A percentile compares a stretch with the other conserved stretches of the same genome.
phyloP scores from a whole-genome alignment of 371 early-diverging fungal species.

The Haplosporangium sp. region DNA sequence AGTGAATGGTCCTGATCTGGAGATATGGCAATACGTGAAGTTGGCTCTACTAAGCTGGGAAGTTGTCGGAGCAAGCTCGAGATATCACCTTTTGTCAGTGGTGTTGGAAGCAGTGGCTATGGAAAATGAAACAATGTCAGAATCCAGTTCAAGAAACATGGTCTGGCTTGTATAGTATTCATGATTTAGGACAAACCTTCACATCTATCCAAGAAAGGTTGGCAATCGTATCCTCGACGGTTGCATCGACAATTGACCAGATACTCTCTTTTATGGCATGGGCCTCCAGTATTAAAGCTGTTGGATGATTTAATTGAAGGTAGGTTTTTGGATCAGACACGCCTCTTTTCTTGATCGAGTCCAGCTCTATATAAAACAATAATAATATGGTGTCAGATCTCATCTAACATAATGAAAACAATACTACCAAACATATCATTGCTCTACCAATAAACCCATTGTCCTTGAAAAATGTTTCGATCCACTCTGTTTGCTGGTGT shows the following conservation, averaged over 20 bases:
- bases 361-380: slow-evolving; percentile 17
- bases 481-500: slow-evolving; percentile 45
- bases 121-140: not conserved
- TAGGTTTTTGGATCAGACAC: slow-evolving; percentile 41
- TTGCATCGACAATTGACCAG: slow-evolving; percentile 53
- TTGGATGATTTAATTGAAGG: slow-evolving; percentile 34
- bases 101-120: slow-evolving; percentile 48
- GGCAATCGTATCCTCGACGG: slow-evolving; percentile 44
- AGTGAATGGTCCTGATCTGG: slow-evolving; percentile 43
- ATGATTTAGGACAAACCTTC: slow-evolving; percentile 26
- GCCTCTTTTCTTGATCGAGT: slow-evolving; percentile 33
- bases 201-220: slow-evolving; percentile 52
- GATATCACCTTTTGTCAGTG: slow-evolving; percentile 42
- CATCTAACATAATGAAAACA: not conserved
- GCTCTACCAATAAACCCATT: slow-evolving; percentile 50
- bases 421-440: not conserved
- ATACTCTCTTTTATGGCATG: slow-evolving; percentile 50
- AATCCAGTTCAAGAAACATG: not conserved
- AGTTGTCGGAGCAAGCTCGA: slow-evolving; percentile 40
- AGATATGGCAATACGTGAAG: slow-evolving; percentile 17
- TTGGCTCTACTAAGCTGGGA: slow-evolving; percentile 34
- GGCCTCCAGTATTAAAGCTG: slow-evolving; percentile 32
- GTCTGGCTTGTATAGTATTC: not conserved
- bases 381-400: not conserved
- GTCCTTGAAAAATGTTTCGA: slow-evolving; percentile 48